Conservation (phyloP, 1,139 yeast species). For the Pichia terricola region DNA sequence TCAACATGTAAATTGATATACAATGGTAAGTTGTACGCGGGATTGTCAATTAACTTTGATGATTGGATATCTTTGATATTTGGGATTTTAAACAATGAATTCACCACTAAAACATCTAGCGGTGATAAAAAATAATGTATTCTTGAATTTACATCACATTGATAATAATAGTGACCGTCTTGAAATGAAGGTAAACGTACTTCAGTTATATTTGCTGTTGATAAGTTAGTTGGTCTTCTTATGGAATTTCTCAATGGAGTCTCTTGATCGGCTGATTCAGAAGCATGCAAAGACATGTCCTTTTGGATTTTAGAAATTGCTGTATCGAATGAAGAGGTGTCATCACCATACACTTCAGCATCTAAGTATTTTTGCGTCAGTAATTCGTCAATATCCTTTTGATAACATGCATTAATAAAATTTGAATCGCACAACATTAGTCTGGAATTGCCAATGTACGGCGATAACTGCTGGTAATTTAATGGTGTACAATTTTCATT, state of each 20-base stretch:
- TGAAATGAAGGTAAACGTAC: conserved; percentile 8
- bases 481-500: conserved; percentile 16
- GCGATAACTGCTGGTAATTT: conserved; percentile 16
- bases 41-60: not conserved
- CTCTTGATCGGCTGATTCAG: conserved; percentile 3
- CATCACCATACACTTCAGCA: conserved; percentile 47
- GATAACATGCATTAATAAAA: conserved; percentile 45
- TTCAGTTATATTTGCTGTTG: not conserved
- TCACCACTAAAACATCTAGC: conserved; percentile 58
- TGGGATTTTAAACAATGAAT: conserved; percentile 6
- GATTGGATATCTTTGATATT: not conserved
- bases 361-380: conserved; percentile 44
- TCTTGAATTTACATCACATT: conserved; percentile 40
- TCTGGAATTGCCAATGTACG: conserved; percentile 40
- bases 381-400: conserved; percentile 46
- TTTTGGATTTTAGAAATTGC: conserved; percentile 51
- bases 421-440: conserved; percentile 54
- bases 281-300: conserved; percentile 27
- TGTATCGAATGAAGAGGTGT: conserved; percentile 43
- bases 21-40: conserved; percentile 10
- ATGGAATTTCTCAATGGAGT: not conserved
- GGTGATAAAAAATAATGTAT: conserved; percentile 65
- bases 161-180: conserved; percentile 11
- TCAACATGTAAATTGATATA: conserved; percentile 32
- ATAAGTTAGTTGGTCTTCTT: conserved; percentile 1